Evolutionary conservation across 352 stramenopile species (phyloP).

Genomic region (Phytophthora quininea): DNA sequence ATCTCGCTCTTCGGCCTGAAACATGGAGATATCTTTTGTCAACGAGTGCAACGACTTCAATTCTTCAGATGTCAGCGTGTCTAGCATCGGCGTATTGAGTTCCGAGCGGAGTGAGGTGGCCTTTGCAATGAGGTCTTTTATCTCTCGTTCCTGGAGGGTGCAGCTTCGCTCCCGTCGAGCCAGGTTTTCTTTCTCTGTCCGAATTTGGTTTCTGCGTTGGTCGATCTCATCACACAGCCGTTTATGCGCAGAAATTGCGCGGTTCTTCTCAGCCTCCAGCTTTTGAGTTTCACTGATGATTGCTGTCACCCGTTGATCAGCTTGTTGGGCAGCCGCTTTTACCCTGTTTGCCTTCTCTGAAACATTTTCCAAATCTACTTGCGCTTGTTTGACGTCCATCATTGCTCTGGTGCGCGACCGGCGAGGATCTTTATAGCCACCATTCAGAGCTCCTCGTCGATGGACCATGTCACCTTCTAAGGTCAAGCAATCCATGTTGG

Average conservation of each 20-base stretch:
- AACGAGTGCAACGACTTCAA: constrained; percentile 59
- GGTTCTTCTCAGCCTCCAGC: constrained; percentile 77
- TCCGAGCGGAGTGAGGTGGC: constrained; percentile 58
- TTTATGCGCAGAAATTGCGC: constrained; percentile 74
- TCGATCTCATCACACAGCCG: constrained; percentile 85
- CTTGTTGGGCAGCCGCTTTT: constrained; percentile 88
- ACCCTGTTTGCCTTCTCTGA: constrained; percentile 81
- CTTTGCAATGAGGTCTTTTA: constrained; percentile 65
- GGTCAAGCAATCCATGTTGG: constrained; percentile 98
- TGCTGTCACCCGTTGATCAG: constrained; percentile 87
- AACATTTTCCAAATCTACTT: constrained; percentile 76
- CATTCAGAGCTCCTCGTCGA: constrained; percentile 95
- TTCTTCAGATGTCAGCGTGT: constrained; percentile 65
- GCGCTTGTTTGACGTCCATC: constrained; percentile 82
- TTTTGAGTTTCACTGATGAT: constrained; percentile 88
- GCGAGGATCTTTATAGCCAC: constrained; percentile 95
- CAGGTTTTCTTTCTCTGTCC: constrained; percentile 56
- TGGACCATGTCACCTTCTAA: constrained; percentile 98
- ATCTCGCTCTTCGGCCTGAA: constrained; percentile 90
- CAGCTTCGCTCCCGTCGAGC: constrained; percentile 64
- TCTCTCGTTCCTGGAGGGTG: constrained; percentile 64
- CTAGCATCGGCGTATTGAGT: constrained; percentile 78
- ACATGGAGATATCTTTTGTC: constrained; percentile 65
- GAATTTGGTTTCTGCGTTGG: constrained; percentile 78
- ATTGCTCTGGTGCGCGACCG: constrained; percentile 79